Evolutionary conservation across 257 asterid genomes (phyloP).

Genomic region (Solanum raphanifolium): DNA sequence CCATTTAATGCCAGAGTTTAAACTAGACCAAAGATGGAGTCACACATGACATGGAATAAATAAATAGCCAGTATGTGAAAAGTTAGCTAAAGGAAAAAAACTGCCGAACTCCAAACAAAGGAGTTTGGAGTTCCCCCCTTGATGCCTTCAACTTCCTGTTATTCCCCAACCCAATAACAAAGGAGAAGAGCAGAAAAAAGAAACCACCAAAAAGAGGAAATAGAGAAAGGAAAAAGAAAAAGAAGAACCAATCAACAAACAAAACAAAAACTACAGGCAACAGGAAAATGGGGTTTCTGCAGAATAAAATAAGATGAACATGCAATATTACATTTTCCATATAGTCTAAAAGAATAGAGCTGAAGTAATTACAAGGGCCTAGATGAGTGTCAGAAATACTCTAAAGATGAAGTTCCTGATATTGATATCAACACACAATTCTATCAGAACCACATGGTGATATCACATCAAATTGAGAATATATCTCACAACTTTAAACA

Average conservation of each 20-base stretch:
- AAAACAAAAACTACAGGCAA: neutral
- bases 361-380: neutral
- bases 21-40: neutral
- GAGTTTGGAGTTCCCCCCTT: neutral
- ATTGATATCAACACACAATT: neutral
- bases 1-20: neutral
- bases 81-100: neutral
- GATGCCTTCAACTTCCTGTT: neutral
- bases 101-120: neutral
- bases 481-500: neutral
- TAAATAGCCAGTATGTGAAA: neutral
- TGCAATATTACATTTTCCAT: neutral
- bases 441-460: neutral
- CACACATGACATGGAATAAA: neutral
- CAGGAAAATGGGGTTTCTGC: neutral
- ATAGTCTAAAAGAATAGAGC: neutral
- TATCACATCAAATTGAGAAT: neutral
- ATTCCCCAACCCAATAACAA: neutral
- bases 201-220: neutral
- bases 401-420: neutral
- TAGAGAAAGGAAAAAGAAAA: neutral
- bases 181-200: neutral
- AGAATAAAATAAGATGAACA: neutral
- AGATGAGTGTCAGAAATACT: neutral
- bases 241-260: neutral